Conservation (phyloP, 192 early-diverging fungal species). For the Ambispora gerdemannii region DNA sequence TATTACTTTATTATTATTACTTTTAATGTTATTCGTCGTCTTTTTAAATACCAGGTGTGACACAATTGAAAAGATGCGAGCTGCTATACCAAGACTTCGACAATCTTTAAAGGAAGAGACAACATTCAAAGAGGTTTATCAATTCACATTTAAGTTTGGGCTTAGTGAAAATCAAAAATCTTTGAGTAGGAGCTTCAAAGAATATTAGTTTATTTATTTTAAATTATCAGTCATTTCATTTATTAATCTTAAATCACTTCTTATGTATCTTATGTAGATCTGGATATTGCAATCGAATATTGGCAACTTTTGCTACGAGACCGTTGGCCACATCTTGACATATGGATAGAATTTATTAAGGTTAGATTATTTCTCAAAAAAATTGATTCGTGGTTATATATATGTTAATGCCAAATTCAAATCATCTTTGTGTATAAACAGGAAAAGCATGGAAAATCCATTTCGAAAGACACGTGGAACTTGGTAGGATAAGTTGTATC, state of each 20-base stretch:
- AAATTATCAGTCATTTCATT: conserved; percentile 4
- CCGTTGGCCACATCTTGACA: conserved; percentile 60
- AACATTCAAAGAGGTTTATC: conserved; percentile 68
- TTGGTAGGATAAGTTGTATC: conserved; percentile 49
- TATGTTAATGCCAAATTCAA: too few relatives aligned
- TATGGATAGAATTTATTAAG: conserved; percentile 68
- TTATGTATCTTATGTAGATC: conserved; percentile 41
- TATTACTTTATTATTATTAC: conserved; percentile 1
- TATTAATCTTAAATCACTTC: too few relatives aligned
- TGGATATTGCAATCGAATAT: conserved; percentile 72
- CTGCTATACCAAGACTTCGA: conserved; percentile 47
- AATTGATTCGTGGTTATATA: too few relatives aligned
- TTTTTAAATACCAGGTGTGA: conserved; percentile 47
- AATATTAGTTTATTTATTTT: not conserved
- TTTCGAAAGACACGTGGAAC: conserved; percentile 84
- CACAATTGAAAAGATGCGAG: conserved; percentile 62
- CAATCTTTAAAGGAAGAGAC: conserved; percentile 52
- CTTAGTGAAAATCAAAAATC: conserved; percentile 68
- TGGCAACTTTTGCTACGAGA: conserved; percentile 66
- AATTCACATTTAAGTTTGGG: conserved; percentile 77
- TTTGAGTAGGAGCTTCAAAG: conserved; percentile 48
- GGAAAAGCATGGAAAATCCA: conserved; percentile 72
- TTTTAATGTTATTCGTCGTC: conserved; percentile 3
- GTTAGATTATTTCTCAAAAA: conserved; percentile 38
- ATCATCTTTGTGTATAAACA: conserved; percentile 27